Percentiles rank a stretch among this genome's conserved stretches.
Evolutionary conservation across 2,329 filamentous ascomycete genomes (phyloP).

Genomic region (Phoma sp.): DNA sequence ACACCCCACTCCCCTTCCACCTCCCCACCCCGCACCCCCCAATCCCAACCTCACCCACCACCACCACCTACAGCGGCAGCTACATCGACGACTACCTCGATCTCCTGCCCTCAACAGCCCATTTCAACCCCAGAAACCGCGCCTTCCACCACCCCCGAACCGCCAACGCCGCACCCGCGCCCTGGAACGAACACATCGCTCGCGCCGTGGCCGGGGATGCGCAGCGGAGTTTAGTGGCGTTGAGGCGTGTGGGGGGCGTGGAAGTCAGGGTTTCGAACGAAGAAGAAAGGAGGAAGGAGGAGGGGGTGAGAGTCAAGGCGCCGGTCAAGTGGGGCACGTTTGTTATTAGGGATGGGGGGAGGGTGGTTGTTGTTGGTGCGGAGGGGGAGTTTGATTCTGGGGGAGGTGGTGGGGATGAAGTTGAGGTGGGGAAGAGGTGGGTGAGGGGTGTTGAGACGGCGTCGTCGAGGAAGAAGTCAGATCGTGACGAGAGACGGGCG

Average conservation of each 20-base stretch:
- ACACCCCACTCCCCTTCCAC: slow-evolving; percentile 8
- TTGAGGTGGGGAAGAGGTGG: not conserved
- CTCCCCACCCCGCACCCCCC: slow-evolving; percentile 20
- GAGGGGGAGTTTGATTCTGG: slow-evolving; percentile 39
- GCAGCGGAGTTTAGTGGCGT: slow-evolving; percentile 18
- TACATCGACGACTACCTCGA: slow-evolving; percentile 39
- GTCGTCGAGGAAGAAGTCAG: not conserved
- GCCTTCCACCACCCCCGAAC: slow-evolving; percentile 17
- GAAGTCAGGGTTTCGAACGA: slow-evolving; percentile 2
- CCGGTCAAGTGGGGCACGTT: slow-evolving; percentile 32
- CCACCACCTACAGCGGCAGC: slow-evolving; percentile 31
- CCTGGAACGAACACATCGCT: slow-evolving; percentile 31
- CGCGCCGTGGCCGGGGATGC: slow-evolving; percentile 35
- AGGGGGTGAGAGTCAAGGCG: slow-evolving; percentile 23
- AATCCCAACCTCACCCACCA: slow-evolving; percentile 1
- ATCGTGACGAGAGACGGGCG: too few species aligned
- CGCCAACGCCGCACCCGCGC: not conserved
- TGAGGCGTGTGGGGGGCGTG: slow-evolving; percentile 17
- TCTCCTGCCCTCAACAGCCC: slow-evolving; percentile 11
- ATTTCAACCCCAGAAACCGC: slow-evolving; percentile 31
- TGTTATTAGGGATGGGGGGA: slow-evolving; percentile 32
- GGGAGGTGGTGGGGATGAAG: slow-evolving; percentile 10
- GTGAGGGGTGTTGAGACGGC: not conserved
- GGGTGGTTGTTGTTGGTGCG: slow-evolving; percentile 36
- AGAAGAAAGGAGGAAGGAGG: not conserved